phyloP scores from a whole-genome alignment of 345 rosid genomes.

The Arabidopsis arenosa region DNA sequence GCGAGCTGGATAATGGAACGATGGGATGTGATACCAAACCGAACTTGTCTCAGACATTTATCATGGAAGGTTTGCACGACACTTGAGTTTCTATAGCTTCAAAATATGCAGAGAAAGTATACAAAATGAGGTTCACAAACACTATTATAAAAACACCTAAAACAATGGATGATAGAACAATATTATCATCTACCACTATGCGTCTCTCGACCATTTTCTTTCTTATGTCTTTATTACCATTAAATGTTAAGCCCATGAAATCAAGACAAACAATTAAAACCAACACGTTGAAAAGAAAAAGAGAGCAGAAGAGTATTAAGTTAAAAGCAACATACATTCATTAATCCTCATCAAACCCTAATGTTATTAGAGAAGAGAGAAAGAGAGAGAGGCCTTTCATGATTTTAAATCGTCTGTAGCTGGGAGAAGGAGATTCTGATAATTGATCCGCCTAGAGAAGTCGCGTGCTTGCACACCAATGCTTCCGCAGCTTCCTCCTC shows the following conservation, averaged over 20 bases:
- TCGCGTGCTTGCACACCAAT: slow-evolving; percentile 91
- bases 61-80: no score
- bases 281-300: not conserved
- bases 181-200: not conserved
- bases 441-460: slow-evolving; percentile 72
- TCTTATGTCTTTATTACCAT: slow-evolving; percentile 21
- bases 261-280: slow-evolving; percentile 37
- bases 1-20: no score
- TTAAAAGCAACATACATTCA: slow-evolving; percentile 40
- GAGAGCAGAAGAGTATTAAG: slow-evolving; percentile 13
- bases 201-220: not conserved
- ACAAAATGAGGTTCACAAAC: not conserved
- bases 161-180: not conserved
- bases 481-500: slow-evolving; percentile 97
- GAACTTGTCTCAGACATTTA: no score
- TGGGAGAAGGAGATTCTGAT: slow-evolving; percentile 98
- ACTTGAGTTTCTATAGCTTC: no score
- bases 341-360: slow-evolving; percentile 38
- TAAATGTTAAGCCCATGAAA: slow-evolving; percentile 11
- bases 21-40: no score
- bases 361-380: slow-evolving; percentile 34
- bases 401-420: slow-evolving; percentile 65
- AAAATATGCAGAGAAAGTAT: not conserved
- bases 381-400: not conserved
- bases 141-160: not conserved